Base-by-base conservation (phyloP, 345 rosid genomes). In the Fremontodendron californicum region DNA sequence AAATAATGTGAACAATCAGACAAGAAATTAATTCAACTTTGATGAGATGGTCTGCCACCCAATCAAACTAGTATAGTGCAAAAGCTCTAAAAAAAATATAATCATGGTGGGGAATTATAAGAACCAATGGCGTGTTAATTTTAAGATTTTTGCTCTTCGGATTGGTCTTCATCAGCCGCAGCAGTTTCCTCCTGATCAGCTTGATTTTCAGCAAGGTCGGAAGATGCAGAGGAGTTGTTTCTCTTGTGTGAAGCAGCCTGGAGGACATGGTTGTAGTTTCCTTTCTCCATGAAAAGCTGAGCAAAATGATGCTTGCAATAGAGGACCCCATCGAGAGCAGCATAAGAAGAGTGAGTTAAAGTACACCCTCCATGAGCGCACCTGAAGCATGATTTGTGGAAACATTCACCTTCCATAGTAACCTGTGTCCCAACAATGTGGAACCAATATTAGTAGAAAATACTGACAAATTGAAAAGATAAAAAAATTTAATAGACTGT, bases 251-350 rank as follows among this genome's bases (percentile, higher is more conserved):
- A 66, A 12, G 98, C 88, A 0, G 91, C 78, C 83, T 94, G 83
- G 52, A 96, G 97, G 72, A 92, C 95, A 68, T 96, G 99, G 78
- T 81, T 88, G 73, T 90, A 96, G 84, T 81, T 91, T 4, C 99
- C 99, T 85, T 96, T 96, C 90, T 88, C 99, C 84, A 94, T 82
- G 91, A 96, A 96, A 3, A 96, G 91, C 79, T 93, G 98, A 77
- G 95, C 90, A 49, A 96, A 96, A 85, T 96, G 99, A 83, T 90
- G 94, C 90, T 90, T 92, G 88, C 99, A 96, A 77, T 96, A 96
- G 39, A 96, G 88, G 77, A 91, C 94, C 10, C 98, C 88, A 54
- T 96, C 86, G 42, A 96, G 88, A 18, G 98, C 90, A 18, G 99
- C 99, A 79, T 94, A 96, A 0, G 97, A 91, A 48, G 99, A 96